Evolutionary conservation across 352 stramenopile species (phyloP).

Genomic region (Phytophthora boehmeriae): DNA sequence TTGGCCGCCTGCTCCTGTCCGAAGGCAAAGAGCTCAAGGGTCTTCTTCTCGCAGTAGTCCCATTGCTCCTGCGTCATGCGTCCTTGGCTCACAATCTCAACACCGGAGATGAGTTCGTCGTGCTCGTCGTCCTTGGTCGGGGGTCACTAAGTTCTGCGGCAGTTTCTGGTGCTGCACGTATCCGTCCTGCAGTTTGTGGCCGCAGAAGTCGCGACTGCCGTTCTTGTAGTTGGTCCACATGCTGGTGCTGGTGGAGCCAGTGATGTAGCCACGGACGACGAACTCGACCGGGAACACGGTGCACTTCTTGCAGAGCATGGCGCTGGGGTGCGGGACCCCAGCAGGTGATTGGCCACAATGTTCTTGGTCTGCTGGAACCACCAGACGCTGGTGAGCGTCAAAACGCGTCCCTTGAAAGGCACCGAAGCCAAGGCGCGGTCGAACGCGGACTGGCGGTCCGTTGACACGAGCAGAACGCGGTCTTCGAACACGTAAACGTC

Average conservation of each 20-base stretch:
- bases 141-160: slow-evolving; percentile 95
- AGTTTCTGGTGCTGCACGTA: slow-evolving; percentile 98
- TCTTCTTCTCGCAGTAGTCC: slow-evolving; percentile 93
- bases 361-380: slow-evolving; percentile 97
- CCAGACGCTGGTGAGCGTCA: slow-evolving; percentile 95
- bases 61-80: slow-evolving; percentile 98
- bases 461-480: slow-evolving; percentile 96
- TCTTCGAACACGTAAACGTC: slow-evolving; percentile 92
- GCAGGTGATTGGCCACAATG: slow-evolving; percentile 98
- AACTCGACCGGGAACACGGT: slow-evolving; percentile 98
- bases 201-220: slow-evolving; percentile 96
- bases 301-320: slow-evolving; percentile 96
- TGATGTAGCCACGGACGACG: slow-evolving; percentile 97
- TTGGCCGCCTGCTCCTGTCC: slow-evolving; percentile 92
- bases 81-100: slow-evolving; percentile 92
- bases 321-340: slow-evolving; percentile 94
- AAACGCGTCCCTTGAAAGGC: slow-evolving; percentile 97
- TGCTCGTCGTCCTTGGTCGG: slow-evolving; percentile 98
- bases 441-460: slow-evolving; percentile 98
- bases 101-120: slow-evolving; percentile 97
- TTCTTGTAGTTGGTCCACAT: slow-evolving; percentile 99
- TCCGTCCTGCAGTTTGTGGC: slow-evolving; percentile 93
- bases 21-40: slow-evolving; percentile 93
- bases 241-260: slow-evolving; percentile 97
- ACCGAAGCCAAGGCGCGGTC: slow-evolving; percentile 96